Evolutionary conservation across 1,284 basidiomycete species (phyloP).

Genomic region (Rhodotorula sp.): DNA sequence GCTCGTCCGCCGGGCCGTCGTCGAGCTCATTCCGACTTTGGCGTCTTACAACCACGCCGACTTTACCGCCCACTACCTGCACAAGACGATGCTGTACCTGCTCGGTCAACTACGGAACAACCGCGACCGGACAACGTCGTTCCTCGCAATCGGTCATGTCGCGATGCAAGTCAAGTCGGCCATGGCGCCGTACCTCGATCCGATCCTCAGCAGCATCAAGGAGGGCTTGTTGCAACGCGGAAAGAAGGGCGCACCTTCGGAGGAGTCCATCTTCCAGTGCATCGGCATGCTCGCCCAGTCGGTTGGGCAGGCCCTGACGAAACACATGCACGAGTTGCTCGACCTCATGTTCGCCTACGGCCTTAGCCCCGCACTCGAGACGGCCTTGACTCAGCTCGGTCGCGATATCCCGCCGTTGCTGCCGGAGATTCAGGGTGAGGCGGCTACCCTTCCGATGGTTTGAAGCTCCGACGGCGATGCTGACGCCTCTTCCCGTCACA

Average conservation of each 20-base stretch:
- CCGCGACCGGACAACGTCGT: slow-evolving; percentile 84
- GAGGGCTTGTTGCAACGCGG: slow-evolving; percentile 75
- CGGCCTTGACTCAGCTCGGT: slow-evolving; percentile 83
- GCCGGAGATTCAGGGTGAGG: slow-evolving; percentile 82
- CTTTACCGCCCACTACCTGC: slow-evolving; percentile 82
- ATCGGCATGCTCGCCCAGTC: slow-evolving; percentile 93
- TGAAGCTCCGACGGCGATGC: background rate
- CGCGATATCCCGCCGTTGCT: slow-evolving; percentile 85
- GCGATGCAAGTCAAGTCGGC: slow-evolving; percentile 86
- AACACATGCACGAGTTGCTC: slow-evolving; percentile 91
- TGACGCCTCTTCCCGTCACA: slow-evolving; percentile 47
- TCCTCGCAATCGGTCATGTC: slow-evolving; percentile 94
- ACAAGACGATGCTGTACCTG: slow-evolving; percentile 87
- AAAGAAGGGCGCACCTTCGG: slow-evolving; percentile 87
- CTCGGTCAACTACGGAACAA: slow-evolving; percentile 84
- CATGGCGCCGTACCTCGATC: slow-evolving; percentile 94
- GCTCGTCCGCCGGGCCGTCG: slow-evolving; percentile 86
- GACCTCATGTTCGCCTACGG: slow-evolving; percentile 97
- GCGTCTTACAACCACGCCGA: slow-evolving; percentile 91
- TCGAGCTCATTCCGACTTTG: slow-evolving; percentile 86
- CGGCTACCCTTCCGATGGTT: background rate
- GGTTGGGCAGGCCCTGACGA: slow-evolving; percentile 93
- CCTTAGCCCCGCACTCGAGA: slow-evolving; percentile 80
- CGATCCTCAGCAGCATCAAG: slow-evolving; percentile 87
- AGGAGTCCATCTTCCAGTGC: slow-evolving; percentile 97